Evolutionary conservation across 148 eudicot genomes (phyloP), one percentile per base, ranked within the genome.

Genomic region (Cornus suecica): DNA sequence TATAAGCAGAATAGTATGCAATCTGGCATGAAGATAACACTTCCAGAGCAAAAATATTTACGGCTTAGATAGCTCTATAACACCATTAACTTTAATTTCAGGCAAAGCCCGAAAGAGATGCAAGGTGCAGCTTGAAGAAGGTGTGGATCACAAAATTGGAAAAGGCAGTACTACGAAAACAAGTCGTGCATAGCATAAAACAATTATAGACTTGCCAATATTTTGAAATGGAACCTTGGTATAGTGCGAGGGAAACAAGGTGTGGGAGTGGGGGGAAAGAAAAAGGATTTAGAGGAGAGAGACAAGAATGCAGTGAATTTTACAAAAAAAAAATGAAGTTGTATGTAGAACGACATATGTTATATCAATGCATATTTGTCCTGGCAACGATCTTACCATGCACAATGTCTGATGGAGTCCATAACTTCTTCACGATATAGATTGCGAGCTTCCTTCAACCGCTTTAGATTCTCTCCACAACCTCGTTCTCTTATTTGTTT

Each of bases 391-490:
- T 31, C 88, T 77, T 87, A 94, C 99, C 99, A 94, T 76, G 97
- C 84, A 81, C 82, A 83, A 69, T 92, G 90, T 76, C 99, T 86
- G 68, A 90, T 87, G 67, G 90, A 89, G 67, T 94, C 96, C 76
- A 90, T 87, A 67, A 94, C 92, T 85, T 94, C 97, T 84, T 94
- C 99, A 32, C 96, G 83, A 73, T 89, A 89, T 41, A 86, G 86
- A 77, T 78, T 87, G 14, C 96, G 99, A 72, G 92, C 94, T 80
- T 92, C 99, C 85, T 92, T 92, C 75, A 92, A 80, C 61, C 96
- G 96, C 83, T 87, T 92, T 83, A 89, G 88, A 77, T 92, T 92
- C 78, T 92, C 99, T 63, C 78, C 83, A 71, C 82, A 81, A 62
- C 84, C 78, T 75, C 91, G 74, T 80, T 94, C 98, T 76, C 88